Evolutionary conservation across 148 eudicot species (phyloP).

Genomic region (Heliamphora exappendiculata): DNA sequence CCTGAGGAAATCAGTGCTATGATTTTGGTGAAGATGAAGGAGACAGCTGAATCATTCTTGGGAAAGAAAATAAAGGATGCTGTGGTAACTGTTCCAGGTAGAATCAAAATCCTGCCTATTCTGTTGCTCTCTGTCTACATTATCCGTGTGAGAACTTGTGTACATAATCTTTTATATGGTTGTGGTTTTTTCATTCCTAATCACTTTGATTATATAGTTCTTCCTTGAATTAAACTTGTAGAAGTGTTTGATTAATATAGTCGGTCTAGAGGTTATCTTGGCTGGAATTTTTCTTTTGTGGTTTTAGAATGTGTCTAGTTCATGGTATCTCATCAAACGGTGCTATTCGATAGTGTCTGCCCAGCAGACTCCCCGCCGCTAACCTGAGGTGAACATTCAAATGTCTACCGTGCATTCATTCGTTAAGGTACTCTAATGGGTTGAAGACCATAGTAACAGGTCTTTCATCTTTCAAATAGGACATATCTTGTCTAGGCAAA

Average conservation of each 20-base stretch:
- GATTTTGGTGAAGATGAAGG: constrained; percentile 51
- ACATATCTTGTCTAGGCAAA: too few relatives aligned
- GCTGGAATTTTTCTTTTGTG: neutral
- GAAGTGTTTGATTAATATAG: neutral
- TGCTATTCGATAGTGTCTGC: too few relatives aligned
- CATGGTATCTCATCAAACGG: too few relatives aligned
- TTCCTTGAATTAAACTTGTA: too few relatives aligned
- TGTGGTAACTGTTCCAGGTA: constrained; percentile 50
- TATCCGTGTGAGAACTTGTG: too few relatives aligned
- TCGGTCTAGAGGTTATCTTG: neutral
- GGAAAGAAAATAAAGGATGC: constrained; percentile 39
- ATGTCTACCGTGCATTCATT: too few relatives aligned
- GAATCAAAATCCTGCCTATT: neutral
- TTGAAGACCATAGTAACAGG: too few relatives aligned
- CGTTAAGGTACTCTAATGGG: too few relatives aligned
- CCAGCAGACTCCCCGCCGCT: too few relatives aligned
- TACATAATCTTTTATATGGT: neutral
- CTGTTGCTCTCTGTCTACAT: neutral
- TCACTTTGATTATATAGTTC: neutral
- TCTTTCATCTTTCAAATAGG: too few relatives aligned
- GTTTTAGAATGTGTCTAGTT: neutral
- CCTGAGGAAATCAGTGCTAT: constrained; percentile 58
- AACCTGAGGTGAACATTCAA: too few relatives aligned
- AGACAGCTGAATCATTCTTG: constrained; percentile 38
- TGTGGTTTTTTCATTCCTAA: neutral